A percentile compares a stretch with the other conserved stretches of the same genome.
Evolutionary conservation across 768 basidiomycete species (phyloP).

Genomic region (Lentinula aciculospora): DNA sequence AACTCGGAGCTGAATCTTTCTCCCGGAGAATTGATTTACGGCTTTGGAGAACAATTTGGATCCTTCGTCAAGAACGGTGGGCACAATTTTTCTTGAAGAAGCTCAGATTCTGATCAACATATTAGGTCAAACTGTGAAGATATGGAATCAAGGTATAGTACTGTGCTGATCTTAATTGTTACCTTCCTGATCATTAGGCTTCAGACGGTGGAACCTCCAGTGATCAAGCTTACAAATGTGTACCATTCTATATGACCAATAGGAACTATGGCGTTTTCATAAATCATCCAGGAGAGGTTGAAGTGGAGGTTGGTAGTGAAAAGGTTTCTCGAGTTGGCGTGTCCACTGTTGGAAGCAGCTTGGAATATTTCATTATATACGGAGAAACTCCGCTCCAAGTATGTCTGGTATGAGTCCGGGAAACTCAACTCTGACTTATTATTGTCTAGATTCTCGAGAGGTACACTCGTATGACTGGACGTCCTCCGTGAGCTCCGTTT

Average conservation of each 20-base stretch:
- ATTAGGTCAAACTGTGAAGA: conserved; percentile 48
- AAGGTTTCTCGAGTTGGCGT: conserved; percentile 54
- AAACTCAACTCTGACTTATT: neutral
- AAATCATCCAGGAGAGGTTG: conserved; percentile 72
- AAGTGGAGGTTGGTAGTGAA: conserved; percentile 67
- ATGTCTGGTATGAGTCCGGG: conserved; percentile 14
- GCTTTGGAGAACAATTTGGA: conserved; percentile 72
- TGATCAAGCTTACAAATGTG: conserved; percentile 62
- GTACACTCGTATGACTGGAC: conserved; percentile 58
- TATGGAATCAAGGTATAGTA: conserved; percentile 53
- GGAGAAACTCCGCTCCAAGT: conserved; percentile 63
- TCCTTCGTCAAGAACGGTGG: conserved; percentile 72
- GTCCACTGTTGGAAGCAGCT: conserved; percentile 52
- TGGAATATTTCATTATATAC: conserved; percentile 72
- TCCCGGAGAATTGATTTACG: conserved; percentile 69
- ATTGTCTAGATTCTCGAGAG: conserved; percentile 45
- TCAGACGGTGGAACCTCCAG: conserved; percentile 67
- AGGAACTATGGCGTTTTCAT: conserved; percentile 72
- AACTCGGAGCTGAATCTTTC: conserved; percentile 58
- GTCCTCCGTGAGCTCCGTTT: conserved; percentile 40
- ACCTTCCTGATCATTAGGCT: neutral
- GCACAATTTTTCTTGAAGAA: conserved; percentile 11
- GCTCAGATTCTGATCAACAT: neutral
- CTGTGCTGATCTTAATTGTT: neutral
- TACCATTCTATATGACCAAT: conserved; percentile 68